These are phyloP conservation scores for Ambrosia artemisiifolia DNA, from an alignment of 129 eudicot species.

Conservation along the genomic window DNA sequence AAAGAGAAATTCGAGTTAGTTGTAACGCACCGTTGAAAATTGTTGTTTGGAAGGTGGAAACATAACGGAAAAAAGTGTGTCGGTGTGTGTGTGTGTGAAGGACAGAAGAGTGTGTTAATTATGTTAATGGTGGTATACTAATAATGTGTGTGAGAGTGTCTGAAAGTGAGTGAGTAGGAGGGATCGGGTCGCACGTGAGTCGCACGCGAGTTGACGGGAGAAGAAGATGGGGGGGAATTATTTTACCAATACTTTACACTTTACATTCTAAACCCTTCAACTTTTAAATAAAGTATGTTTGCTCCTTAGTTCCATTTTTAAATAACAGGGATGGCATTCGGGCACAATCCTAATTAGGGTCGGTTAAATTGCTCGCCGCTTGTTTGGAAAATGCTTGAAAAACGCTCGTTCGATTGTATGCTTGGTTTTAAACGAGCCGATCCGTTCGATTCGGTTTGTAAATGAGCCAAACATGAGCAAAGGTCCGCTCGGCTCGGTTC, in stretches of 20 bases:
- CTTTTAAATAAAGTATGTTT: too few relatives aligned
- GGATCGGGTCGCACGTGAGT: conserved; percentile 21
- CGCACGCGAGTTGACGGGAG: conserved; percentile 13
- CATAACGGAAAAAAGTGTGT: conserved; percentile 2
- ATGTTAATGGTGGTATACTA: not conserved
- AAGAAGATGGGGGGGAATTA: conserved; percentile 2
- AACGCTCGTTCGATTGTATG: too few relatives aligned
- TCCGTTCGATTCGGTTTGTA: too few relatives aligned
- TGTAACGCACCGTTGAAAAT: conserved; percentile 12
- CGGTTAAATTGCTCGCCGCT: too few relatives aligned
- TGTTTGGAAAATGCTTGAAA: too few relatives aligned
- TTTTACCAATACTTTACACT: not conserved
- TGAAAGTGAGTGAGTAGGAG: conserved; percentile 22
- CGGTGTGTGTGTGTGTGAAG: not conserved
- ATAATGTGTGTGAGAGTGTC: conserved; percentile 23
- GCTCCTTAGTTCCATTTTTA: too few relatives aligned
- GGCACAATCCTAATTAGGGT: too few relatives aligned
- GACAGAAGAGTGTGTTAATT: not conserved
- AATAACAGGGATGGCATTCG: too few relatives aligned
- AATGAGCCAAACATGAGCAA: too few relatives aligned
- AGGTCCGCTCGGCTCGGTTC: too few relatives aligned
- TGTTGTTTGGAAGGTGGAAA: not conserved
- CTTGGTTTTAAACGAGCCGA: too few relatives aligned
- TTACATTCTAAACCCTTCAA: not conserved
- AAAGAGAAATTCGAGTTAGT: not conserved